Conservation (phyloP, 768 basidiomycete species). For the Kwoniella botswanensis region DNA sequence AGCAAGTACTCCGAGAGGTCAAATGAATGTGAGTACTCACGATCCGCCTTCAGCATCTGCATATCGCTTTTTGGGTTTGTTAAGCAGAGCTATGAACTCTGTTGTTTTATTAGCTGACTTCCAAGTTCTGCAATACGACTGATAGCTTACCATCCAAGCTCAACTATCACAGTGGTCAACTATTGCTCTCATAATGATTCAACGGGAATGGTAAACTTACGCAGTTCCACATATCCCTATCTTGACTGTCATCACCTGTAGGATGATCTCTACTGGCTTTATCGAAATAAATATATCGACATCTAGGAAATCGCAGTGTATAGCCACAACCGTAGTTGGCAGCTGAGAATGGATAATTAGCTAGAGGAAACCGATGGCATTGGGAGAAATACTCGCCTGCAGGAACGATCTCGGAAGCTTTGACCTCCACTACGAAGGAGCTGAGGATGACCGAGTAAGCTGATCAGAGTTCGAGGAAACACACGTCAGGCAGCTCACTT, state of each 20-base stretch:
- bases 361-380: too few relatives aligned
- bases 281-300: slow-evolving; percentile 78
- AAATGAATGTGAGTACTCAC: slow-evolving; percentile 18
- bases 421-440: slow-evolving; percentile 90
- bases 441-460: slow-evolving; percentile 59
- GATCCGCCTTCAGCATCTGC: slow-evolving; percentile 47
- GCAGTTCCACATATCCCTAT: slow-evolving; percentile 60
- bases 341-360: slow-evolving; percentile 41
- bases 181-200: background rate
- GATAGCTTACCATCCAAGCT: slow-evolving; percentile 34
- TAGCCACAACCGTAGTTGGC: slow-evolving; percentile 83
- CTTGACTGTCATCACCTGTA: slow-evolving; percentile 39
- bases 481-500: slow-evolving; percentile 64
- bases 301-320: slow-evolving; percentile 94
- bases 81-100: slow-evolving; percentile 45
- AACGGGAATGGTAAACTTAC: slow-evolving; percentile 22
- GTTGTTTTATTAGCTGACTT: background rate
- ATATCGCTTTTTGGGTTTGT: slow-evolving; percentile 42
- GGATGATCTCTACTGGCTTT: slow-evolving; percentile 44
- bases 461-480: too few relatives aligned
- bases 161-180: slow-evolving; percentile 20
- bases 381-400: slow-evolving; percentile 63
- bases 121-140: background rate
- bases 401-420: slow-evolving; percentile 85
- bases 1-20: background rate